A percentile compares a stretch with the other conserved stretches of the same genome.
phyloP scores from a whole-genome alignment of 2,329 filamentous ascomycete genomes.

The Ophidiomyces ophidiicola region DNA sequence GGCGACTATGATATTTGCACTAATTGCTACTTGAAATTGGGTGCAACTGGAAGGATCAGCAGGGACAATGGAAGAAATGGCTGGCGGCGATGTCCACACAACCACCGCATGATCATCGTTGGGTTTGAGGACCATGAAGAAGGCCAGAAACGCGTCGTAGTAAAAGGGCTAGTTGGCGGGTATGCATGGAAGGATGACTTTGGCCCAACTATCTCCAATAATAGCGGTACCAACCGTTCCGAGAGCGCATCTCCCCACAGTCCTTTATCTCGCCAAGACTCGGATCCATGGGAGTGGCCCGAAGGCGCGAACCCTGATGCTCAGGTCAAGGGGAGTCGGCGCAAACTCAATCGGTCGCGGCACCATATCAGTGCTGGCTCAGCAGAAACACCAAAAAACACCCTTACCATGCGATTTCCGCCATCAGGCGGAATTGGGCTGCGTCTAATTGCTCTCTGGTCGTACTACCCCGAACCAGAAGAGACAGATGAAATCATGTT shows the following conservation, averaged over 20 bases:
- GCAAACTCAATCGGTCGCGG: constrained; percentile 14
- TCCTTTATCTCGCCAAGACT: constrained; percentile 19
- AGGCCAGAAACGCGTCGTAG: constrained; percentile 55
- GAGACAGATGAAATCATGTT: constrained; percentile 64
- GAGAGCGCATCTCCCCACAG: constrained; percentile 20
- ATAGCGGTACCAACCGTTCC: constrained; percentile 10
- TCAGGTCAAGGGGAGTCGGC: constrained; percentile 11
- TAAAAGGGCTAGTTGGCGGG: constrained; percentile 67
- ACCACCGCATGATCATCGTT: constrained; percentile 74
- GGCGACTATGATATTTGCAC: constrained; percentile 85
- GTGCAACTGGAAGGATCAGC: constrained; percentile 52
- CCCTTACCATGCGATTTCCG: constrained; percentile 42
- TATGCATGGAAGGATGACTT: constrained; percentile 52
- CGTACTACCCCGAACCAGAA: constrained; percentile 56
- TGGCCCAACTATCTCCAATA: constrained; percentile 18
- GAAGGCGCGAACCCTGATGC: constrained; percentile 24
- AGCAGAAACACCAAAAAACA: constrained; percentile 3
- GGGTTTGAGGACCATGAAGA: constrained; percentile 58
- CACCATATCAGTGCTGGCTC: constrained; percentile 1
- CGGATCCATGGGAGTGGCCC: constrained; percentile 34
- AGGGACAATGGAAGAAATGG: constrained; percentile 64
- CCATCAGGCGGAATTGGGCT: constrained; percentile 63
- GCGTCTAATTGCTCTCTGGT: constrained; percentile 55
- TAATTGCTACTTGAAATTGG: constrained; percentile 60
- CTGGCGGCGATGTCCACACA: constrained; percentile 69